phyloP scores from a whole-genome alignment of 441 rosid genomes.

The Jatropha multifida region DNA sequence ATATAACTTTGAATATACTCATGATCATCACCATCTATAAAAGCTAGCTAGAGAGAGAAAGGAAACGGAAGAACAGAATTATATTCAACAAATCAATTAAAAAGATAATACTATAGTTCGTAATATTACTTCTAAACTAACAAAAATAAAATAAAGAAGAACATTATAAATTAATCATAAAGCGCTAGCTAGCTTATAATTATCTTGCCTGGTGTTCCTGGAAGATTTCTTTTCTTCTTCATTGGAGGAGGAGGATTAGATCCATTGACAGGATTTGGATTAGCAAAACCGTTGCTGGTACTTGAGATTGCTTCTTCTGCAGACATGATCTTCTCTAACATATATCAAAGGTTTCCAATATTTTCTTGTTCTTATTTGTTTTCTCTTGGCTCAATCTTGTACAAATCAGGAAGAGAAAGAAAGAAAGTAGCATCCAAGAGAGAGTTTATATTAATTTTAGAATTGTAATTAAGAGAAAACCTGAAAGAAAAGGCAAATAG shows the following conservation, averaged over 20 bases:
- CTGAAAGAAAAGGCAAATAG: slow-evolving; percentile 18
- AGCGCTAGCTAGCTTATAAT: too few relatives aligned
- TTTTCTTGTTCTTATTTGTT: background rate
- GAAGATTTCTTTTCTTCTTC: slow-evolving; percentile 90
- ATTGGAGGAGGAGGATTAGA: slow-evolving; percentile 46
- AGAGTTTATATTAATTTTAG: background rate
- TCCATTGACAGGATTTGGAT: slow-evolving; percentile 36
- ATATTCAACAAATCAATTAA: background rate
- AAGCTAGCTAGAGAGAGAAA: background rate
- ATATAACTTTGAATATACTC: slow-evolving; percentile 19
- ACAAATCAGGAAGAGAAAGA: background rate
- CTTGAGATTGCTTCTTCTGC: slow-evolving; percentile 36
- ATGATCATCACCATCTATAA: background rate
- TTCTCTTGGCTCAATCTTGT: slow-evolving; percentile 15
- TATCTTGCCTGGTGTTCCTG: slow-evolving; percentile 84
- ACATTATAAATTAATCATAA: background rate
- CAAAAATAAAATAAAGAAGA: background rate
- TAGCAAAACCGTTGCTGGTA: slow-evolving; percentile 25
- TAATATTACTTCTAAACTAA: too few relatives aligned
- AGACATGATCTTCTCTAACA: slow-evolving; percentile 37
- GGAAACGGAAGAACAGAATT: background rate
- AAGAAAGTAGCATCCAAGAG: slow-evolving; percentile 10
- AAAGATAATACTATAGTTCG: background rate
- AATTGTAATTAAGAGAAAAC: slow-evolving; percentile 31
- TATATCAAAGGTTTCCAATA: background rate